phyloP scores from a whole-genome alignment of 495 filamentous ascomycete genomes.

The Evernia prunastri region DNA sequence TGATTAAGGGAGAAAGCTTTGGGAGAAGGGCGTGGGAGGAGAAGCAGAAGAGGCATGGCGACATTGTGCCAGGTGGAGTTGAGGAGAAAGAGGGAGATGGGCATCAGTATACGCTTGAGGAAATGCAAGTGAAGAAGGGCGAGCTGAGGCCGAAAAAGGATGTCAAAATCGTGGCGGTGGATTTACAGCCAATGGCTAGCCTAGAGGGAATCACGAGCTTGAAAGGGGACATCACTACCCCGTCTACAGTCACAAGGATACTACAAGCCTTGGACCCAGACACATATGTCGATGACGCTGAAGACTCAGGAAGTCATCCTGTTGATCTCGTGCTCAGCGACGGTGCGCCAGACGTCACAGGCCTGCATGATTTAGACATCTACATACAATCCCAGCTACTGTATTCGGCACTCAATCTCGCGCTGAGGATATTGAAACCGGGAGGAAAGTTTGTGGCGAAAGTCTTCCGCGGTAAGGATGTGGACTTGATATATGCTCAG shows the following conservation, averaged over 20 bases:
- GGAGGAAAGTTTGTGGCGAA: conserved; percentile 97
- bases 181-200: conserved; percentile 91
- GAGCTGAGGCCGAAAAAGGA: conserved; percentile 54
- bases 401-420: conserved; percentile 86
- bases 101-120: conserved; percentile 29
- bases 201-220: conserved; percentile 86
- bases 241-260: conserved; percentile 83
- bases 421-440: conserved; percentile 80
- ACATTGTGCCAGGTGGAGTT: conserved; percentile 34
- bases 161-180: conserved; percentile 91
- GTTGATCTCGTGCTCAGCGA: conserved; percentile 92
- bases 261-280: conserved; percentile 76
- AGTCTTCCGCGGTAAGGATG: conserved; percentile 90
- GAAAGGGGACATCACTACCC: conserved; percentile 94
- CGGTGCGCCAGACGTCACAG: conserved; percentile 93
- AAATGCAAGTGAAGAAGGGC: conserved; percentile 26
- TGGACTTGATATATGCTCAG: conserved; percentile 87
- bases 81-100: conserved; percentile 17
- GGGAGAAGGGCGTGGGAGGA: conserved; percentile 79
- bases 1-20: conserved; percentile 89
- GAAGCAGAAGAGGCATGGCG: conserved; percentile 54
- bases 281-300: conserved; percentile 39
- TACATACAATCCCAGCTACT: conserved; percentile 95
- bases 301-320: conserved; percentile 46
- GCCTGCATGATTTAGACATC: conserved; percentile 93